Base-by-base conservation (phyloP, 1,139 yeast genomes). In the Scheffersomyces stambukii region DNA sequence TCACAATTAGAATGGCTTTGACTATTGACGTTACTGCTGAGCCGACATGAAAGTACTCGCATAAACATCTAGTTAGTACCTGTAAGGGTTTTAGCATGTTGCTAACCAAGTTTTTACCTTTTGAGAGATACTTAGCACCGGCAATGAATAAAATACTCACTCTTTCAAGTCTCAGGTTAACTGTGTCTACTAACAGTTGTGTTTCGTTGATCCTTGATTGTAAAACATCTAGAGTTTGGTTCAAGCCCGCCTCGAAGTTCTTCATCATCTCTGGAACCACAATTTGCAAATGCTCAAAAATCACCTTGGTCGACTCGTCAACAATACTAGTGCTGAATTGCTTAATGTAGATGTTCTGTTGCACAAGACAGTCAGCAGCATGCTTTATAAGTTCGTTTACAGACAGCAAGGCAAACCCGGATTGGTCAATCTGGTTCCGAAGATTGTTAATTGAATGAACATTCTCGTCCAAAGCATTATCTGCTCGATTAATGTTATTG, bases 161-260 rank as follows among this genome's bases (percentile, higher is more conserved):
- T n/a, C n/a, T n/a, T n/a, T n/a, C 17, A 9, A 35, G 12, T 23
- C 27, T 25, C 2, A n/a, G 10, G 24, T 33, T 37, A 8, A 45
- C 30, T 3, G 28, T 24, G 9, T 36, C 38, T 3, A 49, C 25
- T 5, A 30, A 28, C 4, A 14, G 4, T 2, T 37, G 33, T 1
- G 49, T 35, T 16, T 37, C 24, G 7, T 26, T 37, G 4, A 49
- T 24, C 24, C 38, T 35, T 6, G 10, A 8, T 10, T 39, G 36
- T 3, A 48, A 25, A 8, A 25, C 29, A 8, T 25, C 25, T 10
- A 45, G 21, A 2, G 40, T 25, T 2, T 16, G 24, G 22, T 37
- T 27, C 15, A 41, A 28, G 8, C 35, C 24, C 7, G 11, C 3
- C 21, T 34, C 42, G 12, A 44, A 26, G 6, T 25, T 16, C 3